Evolutionary conservation across 345 rosid species (phyloP).

Genomic region (Lepidium sativum): DNA sequence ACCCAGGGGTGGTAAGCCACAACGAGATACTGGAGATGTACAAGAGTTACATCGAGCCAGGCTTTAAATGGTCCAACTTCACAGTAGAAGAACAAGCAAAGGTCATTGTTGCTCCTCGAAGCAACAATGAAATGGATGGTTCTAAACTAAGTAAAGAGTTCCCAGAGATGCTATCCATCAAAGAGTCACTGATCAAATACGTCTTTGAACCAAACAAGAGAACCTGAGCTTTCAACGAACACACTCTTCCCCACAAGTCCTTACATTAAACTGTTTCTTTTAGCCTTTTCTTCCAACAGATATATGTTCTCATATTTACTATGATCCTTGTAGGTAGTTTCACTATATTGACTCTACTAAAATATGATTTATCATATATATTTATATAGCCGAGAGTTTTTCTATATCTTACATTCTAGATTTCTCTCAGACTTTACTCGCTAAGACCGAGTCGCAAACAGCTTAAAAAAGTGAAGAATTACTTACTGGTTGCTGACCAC

Average conservation of each 20-base stretch:
- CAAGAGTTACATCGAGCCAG: constrained; percentile 35
- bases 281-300: neutral
- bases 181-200: constrained; percentile 43
- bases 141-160: constrained; percentile 45
- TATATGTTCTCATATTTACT: constrained; percentile 2
- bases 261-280: neutral
- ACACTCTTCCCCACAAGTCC: neutral
- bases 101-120: constrained; percentile 46
- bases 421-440: neutral
- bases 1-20: constrained; percentile 54
- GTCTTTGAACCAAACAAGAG: constrained; percentile 46
- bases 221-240: constrained; percentile 16
- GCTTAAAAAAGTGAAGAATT: constrained; percentile 3
- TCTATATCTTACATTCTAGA: neutral
- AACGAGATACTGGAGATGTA: constrained; percentile 53
- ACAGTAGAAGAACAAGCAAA: constrained; percentile 48
- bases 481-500: constrained; percentile 18
- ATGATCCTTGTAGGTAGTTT: constrained; percentile 20
- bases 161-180: constrained; percentile 43
- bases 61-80: constrained; percentile 42
- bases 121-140: constrained; percentile 57
- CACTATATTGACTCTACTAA: constrained; percentile 28
- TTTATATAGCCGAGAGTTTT: constrained; percentile 21
- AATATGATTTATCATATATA: constrained; percentile 21
- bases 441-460: neutral